phyloP scores from a whole-genome alignment of 169 alveolate genomes.

The Eimeria tenella region DNA sequence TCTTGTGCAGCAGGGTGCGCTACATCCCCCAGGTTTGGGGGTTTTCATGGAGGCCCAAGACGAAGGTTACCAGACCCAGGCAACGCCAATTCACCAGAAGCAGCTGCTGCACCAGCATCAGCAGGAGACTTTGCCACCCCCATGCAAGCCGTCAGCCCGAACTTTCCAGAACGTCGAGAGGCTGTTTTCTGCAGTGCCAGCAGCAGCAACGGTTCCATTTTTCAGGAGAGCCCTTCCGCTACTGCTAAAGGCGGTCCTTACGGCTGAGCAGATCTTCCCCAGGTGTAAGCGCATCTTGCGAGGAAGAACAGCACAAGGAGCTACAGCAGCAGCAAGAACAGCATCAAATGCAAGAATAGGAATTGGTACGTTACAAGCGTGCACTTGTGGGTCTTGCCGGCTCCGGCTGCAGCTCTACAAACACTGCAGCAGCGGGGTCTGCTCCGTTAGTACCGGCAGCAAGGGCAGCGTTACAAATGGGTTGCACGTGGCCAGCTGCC shows the following conservation, averaged over 20 bases:
- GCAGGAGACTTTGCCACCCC: background rate
- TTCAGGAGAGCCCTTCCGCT: background rate
- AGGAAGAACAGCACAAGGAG: background rate
- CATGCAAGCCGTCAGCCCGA: background rate
- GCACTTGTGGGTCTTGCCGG: slow-evolving; percentile 31
- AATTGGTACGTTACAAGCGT: background rate
- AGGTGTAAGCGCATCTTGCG: background rate
- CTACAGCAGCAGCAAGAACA: background rate
- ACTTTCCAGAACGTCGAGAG: background rate
- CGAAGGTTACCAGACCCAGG: background rate
- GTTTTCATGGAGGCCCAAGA: background rate
- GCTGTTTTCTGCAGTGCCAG: slow-evolving; percentile 30
- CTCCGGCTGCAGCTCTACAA: slow-evolving; percentile 24
- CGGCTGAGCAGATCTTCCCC: background rate
- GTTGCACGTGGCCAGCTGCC: slow-evolving; percentile 1
- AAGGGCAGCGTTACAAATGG: background rate
- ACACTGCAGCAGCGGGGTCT: slow-evolving; percentile 29
- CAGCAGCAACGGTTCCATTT: background rate
- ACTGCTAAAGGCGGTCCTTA: background rate
- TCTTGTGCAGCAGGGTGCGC: background rate
- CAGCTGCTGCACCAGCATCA: background rate
- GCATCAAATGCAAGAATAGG: background rate
- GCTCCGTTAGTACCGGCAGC: background rate
- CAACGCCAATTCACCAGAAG: background rate
- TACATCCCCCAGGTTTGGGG: background rate